These are phyloP conservation scores for Cucurbita moschata DNA, from an alignment of 306 rosid genomes.

Conservation along the genomic window DNA sequence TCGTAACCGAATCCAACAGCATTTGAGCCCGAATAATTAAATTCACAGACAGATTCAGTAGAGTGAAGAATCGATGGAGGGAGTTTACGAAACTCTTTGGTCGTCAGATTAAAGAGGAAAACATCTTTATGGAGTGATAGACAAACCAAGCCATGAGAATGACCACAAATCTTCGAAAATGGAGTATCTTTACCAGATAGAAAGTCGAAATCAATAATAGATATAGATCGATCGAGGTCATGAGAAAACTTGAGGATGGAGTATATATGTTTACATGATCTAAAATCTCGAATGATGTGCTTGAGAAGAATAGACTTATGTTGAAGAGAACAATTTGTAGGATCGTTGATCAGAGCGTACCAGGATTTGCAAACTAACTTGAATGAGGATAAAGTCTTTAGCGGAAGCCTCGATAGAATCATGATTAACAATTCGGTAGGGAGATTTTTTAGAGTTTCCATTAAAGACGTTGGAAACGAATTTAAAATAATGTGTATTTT, in stretches of 20 bases:
- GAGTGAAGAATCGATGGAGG: neutral
- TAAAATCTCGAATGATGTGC: neutral
- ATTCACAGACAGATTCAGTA: neutral
- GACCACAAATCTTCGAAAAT: neutral
- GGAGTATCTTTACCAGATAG: neutral
- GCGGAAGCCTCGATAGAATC: too few species aligned
- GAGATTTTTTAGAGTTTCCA: too few species aligned
- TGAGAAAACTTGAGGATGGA: neutral
- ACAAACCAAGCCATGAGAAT: neutral
- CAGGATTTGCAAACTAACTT: neutral
- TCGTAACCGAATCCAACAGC: too few species aligned
- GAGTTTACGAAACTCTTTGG: neutral
- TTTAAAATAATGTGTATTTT: too few species aligned
- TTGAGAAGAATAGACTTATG: neutral
- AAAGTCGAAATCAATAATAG: neutral
- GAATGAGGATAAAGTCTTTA: too few species aligned
- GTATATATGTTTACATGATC: neutral
- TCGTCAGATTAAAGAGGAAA: neutral
- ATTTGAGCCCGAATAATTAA: neutral
- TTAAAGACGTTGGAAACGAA: too few species aligned
- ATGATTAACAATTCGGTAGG: too few species aligned
- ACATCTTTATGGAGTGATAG: neutral
- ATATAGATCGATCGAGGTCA: neutral
- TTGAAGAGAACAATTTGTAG: neutral
- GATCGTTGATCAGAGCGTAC: neutral